Conservation (phyloP, 2,329 filamentous ascomycete species). For the Ophiobolus disseminans region DNA sequence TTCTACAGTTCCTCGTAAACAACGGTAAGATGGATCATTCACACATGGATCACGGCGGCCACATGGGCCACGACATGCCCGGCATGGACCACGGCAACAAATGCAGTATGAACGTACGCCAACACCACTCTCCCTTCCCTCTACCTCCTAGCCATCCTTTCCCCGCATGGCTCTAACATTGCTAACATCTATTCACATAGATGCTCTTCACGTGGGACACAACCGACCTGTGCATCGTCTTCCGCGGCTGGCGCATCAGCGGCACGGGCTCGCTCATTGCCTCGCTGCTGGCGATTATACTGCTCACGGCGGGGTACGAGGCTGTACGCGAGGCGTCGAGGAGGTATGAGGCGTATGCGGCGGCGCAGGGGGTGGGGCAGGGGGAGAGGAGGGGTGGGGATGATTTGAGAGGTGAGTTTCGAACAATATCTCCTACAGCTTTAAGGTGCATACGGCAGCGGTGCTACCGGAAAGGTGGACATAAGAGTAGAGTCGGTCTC, state of each 20-base stretch:
- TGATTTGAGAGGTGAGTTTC: slow-evolving; percentile 44
- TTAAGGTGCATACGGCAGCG: no score
- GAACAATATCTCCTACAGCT: no score
- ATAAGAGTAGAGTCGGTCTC: slow-evolving; percentile 4
- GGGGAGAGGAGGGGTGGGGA: slow-evolving; percentile 35
- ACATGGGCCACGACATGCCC: slow-evolving; percentile 63
- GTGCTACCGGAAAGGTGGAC: not conserved
- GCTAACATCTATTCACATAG: no score
- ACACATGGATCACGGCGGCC: slow-evolving; percentile 65
- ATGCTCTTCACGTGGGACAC: slow-evolving; percentile 99
- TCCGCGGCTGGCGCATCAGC: slow-evolving; percentile 86
- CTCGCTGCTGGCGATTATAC: slow-evolving; percentile 82
- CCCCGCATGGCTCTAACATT: no score
- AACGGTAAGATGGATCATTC: slow-evolving; percentile 43
- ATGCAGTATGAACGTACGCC: slow-evolving; percentile 89
- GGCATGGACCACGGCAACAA: slow-evolving; percentile 56
- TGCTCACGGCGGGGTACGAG: slow-evolving; percentile 92
- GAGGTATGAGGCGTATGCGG: slow-evolving; percentile 70
- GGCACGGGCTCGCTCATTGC: slow-evolving; percentile 76
- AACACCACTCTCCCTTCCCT: slow-evolving; percentile 3
- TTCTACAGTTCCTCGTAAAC: not conserved
- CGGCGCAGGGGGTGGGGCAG: slow-evolving; percentile 28
- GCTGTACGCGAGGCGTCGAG: slow-evolving; percentile 78
- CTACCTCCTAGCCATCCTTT: no score
- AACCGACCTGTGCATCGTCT: slow-evolving; percentile 93